A percentile compares a stretch with the other conserved stretches of the same genome.
These are phyloP conservation scores for Hypoxylon fragiforme DNA, from an alignment of 495 filamentous ascomycete genomes.

Conservation along the genomic window DNA sequence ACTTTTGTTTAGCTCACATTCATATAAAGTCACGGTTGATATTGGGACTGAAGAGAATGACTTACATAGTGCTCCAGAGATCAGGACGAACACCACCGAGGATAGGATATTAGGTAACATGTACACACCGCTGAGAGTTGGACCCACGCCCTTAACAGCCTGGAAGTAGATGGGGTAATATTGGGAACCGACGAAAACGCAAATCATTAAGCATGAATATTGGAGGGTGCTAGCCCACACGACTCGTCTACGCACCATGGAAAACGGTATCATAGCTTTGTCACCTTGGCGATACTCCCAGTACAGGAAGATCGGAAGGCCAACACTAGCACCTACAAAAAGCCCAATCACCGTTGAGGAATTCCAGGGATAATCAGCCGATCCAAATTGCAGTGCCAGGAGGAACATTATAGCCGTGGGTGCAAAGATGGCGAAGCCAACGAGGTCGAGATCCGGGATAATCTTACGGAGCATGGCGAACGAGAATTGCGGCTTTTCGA, in stretches of 20 bases:
- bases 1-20: not conserved
- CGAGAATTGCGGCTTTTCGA: slow-evolving; percentile 27
- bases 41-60: slow-evolving; percentile 29
- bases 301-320: slow-evolving; percentile 44
- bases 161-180: slow-evolving; percentile 74
- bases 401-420: slow-evolving; percentile 52
- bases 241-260: slow-evolving; percentile 35
- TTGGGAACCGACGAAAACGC: slow-evolving; percentile 36
- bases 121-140: slow-evolving; percentile 56
- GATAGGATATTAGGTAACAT: slow-evolving; percentile 57
- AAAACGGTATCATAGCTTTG: slow-evolving; percentile 46
- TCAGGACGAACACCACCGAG: slow-evolving; percentile 53
- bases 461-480: slow-evolving; percentile 24
- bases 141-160: slow-evolving; percentile 54
- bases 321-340: slow-evolving; percentile 50
- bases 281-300: slow-evolving; percentile 56
- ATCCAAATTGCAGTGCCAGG: slow-evolving; percentile 58
- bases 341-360: slow-evolving; percentile 44
- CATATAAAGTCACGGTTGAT: slow-evolving; percentile 1
- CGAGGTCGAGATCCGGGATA: slow-evolving; percentile 49
- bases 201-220: slow-evolving; percentile 29
- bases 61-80: slow-evolving; percentile 52
- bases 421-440: slow-evolving; percentile 54
- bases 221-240: slow-evolving; percentile 39
- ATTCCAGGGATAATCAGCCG: slow-evolving; percentile 53